Percentiles rank a stretch among this genome's conserved stretches.
phyloP scores from a whole-genome alignment of 345 rosid species.

The Viola odorata region DNA sequence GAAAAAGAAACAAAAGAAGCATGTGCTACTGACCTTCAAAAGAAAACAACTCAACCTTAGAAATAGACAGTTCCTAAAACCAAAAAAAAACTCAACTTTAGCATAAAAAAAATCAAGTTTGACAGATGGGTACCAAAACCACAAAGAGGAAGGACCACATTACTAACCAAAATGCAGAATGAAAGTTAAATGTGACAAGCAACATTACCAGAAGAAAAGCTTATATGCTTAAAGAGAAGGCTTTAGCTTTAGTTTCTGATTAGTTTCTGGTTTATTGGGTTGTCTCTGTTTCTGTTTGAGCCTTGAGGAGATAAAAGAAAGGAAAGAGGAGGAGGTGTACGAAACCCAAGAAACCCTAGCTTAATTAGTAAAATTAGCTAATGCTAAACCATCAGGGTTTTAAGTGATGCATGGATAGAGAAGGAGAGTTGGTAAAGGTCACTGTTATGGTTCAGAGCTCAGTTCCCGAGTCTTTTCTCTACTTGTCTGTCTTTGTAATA shows the following conservation, averaged over 20 bases:
- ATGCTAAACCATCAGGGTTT: no score
- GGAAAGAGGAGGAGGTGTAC: no score
- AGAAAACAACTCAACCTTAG: not conserved
- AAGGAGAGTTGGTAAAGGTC: not conserved
- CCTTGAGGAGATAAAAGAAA: no score
- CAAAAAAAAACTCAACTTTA: not conserved
- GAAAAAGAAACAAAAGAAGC: not conserved
- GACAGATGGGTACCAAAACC: not conserved
- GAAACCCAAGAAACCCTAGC: not conserved
- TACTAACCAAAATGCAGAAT: not conserved
- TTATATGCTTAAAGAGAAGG: not conserved
- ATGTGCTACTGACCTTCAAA: not conserved
- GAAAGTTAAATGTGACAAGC: not conserved
- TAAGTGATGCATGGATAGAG: not conserved
- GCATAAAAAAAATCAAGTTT: not conserved
- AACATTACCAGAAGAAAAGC: not conserved
- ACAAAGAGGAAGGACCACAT: not conserved
- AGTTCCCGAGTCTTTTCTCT: slow-evolving; percentile 12
- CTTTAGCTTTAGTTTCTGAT: not conserved
- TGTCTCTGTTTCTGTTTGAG: not conserved
- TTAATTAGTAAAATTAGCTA: not conserved
- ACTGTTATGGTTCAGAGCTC: not conserved
- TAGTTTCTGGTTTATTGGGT: not conserved
- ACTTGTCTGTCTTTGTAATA: not conserved
- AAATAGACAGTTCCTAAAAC: not conserved